Conservation (phyloP, 2,329 filamentous ascomycete species). For the Trichothecium roseum region DNA sequence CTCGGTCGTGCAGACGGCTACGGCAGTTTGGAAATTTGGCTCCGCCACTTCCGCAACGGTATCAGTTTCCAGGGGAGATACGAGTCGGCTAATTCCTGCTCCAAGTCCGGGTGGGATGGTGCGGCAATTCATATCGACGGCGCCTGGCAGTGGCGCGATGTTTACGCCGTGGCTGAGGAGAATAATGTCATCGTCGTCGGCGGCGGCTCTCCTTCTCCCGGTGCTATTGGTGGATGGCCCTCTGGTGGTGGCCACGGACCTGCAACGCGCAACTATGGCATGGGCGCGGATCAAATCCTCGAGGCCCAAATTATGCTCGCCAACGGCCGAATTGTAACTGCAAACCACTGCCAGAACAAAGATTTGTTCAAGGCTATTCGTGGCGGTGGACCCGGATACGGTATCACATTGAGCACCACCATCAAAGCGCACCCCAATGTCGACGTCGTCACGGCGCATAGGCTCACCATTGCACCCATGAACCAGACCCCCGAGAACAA, state of each 20-base stretch:
- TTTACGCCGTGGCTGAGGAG: conserved; percentile 17
- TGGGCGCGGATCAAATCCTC: conserved; percentile 32
- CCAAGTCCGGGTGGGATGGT: conserved; percentile 17
- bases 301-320: conserved; percentile 29
- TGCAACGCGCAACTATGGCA: conserved; percentile 25
- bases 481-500: conserved; percentile 12
- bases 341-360: conserved; percentile 19
- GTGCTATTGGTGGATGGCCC: conserved; percentile 24
- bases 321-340: conserved; percentile 20
- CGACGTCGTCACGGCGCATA: conserved; percentile 12
- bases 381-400: conserved; percentile 26
- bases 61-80: conserved; percentile 16
- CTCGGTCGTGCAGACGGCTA: conserved; percentile 21
- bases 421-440: conserved; percentile 27
- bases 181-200: conserved; percentile 23
- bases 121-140: conserved; percentile 23
- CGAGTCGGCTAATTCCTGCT: conserved; percentile 11
- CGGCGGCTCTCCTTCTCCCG: conserved; percentile 16
- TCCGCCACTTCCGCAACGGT: conserved; percentile 18
- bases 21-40: conserved; percentile 21
- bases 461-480: conserved; percentile 12
- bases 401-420: conserved; percentile 24
- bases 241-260: conserved; percentile 31
- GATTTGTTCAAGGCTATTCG: conserved; percentile 28
- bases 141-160: conserved; percentile 21